Evolutionary conservation across 1,284 basidiomycete genomes (phyloP), one percentile per base, ranked within the genome.

Genomic region (Cryptococcus maquisensis): DNA sequence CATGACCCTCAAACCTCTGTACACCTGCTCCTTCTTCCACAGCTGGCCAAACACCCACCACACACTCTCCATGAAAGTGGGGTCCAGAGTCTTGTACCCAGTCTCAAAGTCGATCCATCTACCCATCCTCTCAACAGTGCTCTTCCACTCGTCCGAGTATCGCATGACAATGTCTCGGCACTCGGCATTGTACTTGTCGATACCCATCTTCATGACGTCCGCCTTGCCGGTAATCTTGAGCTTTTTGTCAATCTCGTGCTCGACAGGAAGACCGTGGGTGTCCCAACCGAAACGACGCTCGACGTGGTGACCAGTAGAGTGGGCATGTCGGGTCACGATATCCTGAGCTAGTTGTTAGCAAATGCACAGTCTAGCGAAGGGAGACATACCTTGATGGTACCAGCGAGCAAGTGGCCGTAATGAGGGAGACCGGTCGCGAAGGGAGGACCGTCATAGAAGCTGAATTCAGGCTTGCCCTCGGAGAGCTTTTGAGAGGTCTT

Each of bases 101-200:
- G 96, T 90, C 78, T 99, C 96, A 71, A 98, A 99, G 77, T 98
- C 96, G 78, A 99, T 98, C 96, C 96, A 99, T 60, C 96, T 85
- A 39, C 95, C 96, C 87, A 98, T 95, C 60, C 96, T 85, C 77
- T 97, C 95, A 55, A 99, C 95, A 5, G 93, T 98, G 38, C 79
- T 70, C 55, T 91, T 85, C 96, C 96, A 99, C 74, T 98, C 94
- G 15, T 81, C 81, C 5, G 94, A 84, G 75, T 98, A 98, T 43
- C 93, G 84, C 94, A 99, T 98, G 69, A 99, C 96, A 74, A 98
- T 98, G 59, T 86, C 84, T 40, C 93, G 85, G 74, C 96, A 99
- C 73, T 97, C 94, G 13, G 84, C 91, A 74, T 99, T 99, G 82
- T 99, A 99, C 68, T 88, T 89, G 77, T 88, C 90, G 76, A 99